Evolutionary conservation across 176 grass and related monocot genomes (phyloP), one percentile per base, ranked within the genome.

Genomic region (Aegilops tauschii): DNA sequence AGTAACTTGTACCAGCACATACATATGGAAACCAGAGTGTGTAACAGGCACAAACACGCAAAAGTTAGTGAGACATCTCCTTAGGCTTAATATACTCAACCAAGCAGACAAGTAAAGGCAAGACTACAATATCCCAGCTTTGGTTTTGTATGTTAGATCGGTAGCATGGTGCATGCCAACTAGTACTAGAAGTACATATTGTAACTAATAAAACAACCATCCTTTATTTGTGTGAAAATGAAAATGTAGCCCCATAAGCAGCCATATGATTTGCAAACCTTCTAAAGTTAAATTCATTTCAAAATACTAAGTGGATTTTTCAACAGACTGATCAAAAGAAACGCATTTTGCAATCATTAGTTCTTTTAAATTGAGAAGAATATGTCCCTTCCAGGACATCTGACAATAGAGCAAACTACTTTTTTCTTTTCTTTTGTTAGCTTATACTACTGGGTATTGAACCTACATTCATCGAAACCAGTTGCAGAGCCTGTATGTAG

Each of bases 81-180:
- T 32, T 17, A 65, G 50, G 54, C 34, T 40, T 32, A 12, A 73
- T 73, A 34, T 80, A 3, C 18, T 37, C 3, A 79, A 64, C 66
- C 44, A 84, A 84, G 66, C 52, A 84, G 9, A 44, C 12, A 73
- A 56, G 66, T 77, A 74, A 80, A 65, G 58, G 62, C 36, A 80
- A 81, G 39, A n/a, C 28, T 67, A 54, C 64, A 27, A 23, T 20
- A 56, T 9, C 75, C 21, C 63, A 69, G 30, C 39, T 64, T 52
- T 39, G 27, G 28, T 63, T 65, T 69, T 31, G 45, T 18, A 47
- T 29, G 69, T 13, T 31, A 8, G 12, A 76, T 64, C 12, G 8
- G 36, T 27, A 65, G 21, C 61, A 77, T 54, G 21, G 12, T 36
- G 50, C 63, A 39, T 12, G 75, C 14, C 14, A 78, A 69, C 16